Percentiles rank a stretch among this genome's conserved stretches.
phyloP scores from a whole-genome alignment of 1,284 basidiomycete genomes.

The Pascua guehoae region DNA sequence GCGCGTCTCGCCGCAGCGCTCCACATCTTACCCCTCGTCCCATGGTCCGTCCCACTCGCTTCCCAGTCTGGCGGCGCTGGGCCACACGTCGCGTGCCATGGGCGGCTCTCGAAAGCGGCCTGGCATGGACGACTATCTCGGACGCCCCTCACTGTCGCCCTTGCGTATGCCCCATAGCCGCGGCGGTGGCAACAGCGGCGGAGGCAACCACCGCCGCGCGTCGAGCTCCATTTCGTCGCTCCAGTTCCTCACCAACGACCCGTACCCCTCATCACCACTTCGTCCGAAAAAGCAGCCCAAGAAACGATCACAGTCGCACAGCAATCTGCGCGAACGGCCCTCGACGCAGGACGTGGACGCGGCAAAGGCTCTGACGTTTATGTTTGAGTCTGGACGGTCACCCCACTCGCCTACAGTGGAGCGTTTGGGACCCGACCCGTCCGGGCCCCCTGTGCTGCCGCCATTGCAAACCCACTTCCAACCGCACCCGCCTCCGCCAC shows the following conservation, averaged over 20 bases:
- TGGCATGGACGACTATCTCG: conserved; percentile 19
- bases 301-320: conserved; percentile 42
- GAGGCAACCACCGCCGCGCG: conserved; percentile 11
- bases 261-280: conserved; percentile 15
- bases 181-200: conserved; percentile 1
- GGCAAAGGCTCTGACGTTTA: conserved; percentile 40
- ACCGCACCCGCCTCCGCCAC: conserved; percentile 5
- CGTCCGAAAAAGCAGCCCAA: conserved; percentile 24
- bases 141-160: conserved; percentile 11
- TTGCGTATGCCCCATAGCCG: neutral
- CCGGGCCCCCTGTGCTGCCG: conserved; percentile 6
- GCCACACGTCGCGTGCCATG: conserved; percentile 14
- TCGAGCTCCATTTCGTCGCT: conserved; percentile 11
- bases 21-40: conserved; percentile 5
- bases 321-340: conserved; percentile 24
- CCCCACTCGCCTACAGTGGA: conserved; percentile 3
- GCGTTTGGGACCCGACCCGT: neutral
- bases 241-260: conserved; percentile 16
- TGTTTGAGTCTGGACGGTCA: conserved; percentile 31
- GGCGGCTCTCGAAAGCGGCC: conserved; percentile 8
- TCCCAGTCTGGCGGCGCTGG: conserved; percentile 6
- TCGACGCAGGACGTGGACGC: conserved; percentile 46
- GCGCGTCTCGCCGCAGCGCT: neutral
- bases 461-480: conserved; percentile 1
- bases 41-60: conserved; percentile 18